phyloP scores from a whole-genome alignment of 2,329 filamentous ascomycete species.

The Cladosporium sphaerospermum region DNA sequence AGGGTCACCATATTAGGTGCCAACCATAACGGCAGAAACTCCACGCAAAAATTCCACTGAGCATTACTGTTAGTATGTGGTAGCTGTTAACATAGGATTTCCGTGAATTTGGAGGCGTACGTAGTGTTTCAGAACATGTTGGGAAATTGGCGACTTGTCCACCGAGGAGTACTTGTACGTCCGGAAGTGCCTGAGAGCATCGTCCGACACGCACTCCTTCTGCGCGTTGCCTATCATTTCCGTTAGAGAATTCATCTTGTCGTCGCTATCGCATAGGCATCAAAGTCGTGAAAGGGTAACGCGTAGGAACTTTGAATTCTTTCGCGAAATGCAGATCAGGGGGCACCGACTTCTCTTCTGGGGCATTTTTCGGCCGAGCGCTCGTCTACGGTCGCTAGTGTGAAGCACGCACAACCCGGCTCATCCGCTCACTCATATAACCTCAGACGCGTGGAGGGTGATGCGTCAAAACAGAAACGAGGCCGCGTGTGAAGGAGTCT shows the following conservation, averaged over 20 bases:
- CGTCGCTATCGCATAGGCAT: conserved; percentile 1
- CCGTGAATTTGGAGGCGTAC: conserved; percentile 46
- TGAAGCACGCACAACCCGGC: conserved; percentile 5
- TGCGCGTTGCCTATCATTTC: conserved; percentile 9
- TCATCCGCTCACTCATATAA: not conserved
- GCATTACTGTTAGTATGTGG: not conserved
- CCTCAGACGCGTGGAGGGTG: too few relatives aligned
- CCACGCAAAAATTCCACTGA: conserved; percentile 95
- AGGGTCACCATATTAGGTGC: conserved; percentile 97
- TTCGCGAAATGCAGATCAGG: conserved; percentile 4
- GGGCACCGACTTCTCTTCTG: conserved; percentile 9
- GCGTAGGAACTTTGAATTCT: conserved; percentile 5
- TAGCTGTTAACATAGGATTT: not conserved
- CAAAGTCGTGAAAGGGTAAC: conserved; percentile 2
- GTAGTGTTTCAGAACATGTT: conserved; percentile 91
- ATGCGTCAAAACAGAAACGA: too few relatives aligned
- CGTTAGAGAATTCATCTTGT: conserved; percentile 4
- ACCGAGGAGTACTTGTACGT: conserved; percentile 97
- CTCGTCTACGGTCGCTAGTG: conserved; percentile 1
- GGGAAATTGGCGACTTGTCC: conserved; percentile 88
- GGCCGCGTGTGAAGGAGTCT: too few relatives aligned
- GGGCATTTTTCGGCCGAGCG: conserved; percentile 7
- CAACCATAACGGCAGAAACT: conserved; percentile 88
- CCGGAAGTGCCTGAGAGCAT: conserved; percentile 84
- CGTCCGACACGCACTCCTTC: conserved; percentile 66